Percentiles rank a stretch among this genome's conserved stretches.
These are phyloP conservation scores for Chrysopogon serrulatus DNA, from an alignment of 176 grass and related monocot species.

Conservation along the genomic window DNA sequence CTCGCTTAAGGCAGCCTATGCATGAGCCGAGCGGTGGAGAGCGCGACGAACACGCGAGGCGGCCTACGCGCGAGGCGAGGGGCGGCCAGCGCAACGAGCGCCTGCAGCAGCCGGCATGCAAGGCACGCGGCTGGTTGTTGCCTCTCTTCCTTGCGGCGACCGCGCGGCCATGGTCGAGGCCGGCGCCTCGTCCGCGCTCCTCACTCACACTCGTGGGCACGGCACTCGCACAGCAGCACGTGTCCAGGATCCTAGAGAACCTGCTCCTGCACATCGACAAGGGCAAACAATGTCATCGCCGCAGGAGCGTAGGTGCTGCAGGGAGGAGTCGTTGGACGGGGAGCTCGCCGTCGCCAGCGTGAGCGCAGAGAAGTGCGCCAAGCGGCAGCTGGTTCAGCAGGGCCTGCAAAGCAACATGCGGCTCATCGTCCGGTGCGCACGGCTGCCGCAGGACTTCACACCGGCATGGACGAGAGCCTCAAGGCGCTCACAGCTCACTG, in stretches of 20 bases:
- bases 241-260: slow-evolving; percentile 75
- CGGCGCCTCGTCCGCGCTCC: slow-evolving; percentile 59
- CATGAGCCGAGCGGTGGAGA: too few relatives aligned
- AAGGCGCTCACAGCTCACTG: slow-evolving; percentile 51
- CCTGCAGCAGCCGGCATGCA: too few relatives aligned
- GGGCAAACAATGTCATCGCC: slow-evolving; percentile 90
- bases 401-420: slow-evolving; percentile 90
- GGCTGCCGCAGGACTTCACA: slow-evolving; percentile 62
- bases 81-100: too few relatives aligned
- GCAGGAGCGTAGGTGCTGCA: slow-evolving; percentile 17
- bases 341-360: slow-evolving; percentile 26
- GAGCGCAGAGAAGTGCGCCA: slow-evolving; percentile 71
- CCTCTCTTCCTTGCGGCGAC: too few relatives aligned
- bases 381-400: slow-evolving; percentile 84
- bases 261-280: slow-evolving; percentile 62
- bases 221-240: slow-evolving; percentile 80
- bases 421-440: slow-evolving; percentile 68
- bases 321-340: not conserved
- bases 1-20: too few relatives aligned
- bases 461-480: slow-evolving; percentile 42
- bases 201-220: slow-evolving; percentile 85
- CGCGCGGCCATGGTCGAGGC: too few relatives aligned
- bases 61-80: too few relatives aligned
- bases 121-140: too few relatives aligned
- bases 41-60: too few relatives aligned